Evolutionary conservation across 768 basidiomycete species (phyloP).

Genomic region (Suillus paluster): DNA sequence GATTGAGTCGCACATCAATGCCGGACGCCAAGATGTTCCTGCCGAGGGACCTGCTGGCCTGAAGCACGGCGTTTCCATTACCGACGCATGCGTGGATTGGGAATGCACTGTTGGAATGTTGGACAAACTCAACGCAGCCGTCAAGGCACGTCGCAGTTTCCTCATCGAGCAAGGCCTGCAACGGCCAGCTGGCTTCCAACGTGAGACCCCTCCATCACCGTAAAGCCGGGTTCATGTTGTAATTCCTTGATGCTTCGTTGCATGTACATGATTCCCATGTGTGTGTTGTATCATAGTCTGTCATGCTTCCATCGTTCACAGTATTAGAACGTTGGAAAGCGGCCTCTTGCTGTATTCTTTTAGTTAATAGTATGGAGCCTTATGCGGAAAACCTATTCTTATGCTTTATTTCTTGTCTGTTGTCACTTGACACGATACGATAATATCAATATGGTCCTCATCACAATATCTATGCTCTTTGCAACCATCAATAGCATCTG

Average conservation of each 20-base stretch:
- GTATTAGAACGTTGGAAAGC: not conserved
- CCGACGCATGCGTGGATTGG: slow-evolving; percentile 93
- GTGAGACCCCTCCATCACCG: slow-evolving; percentile 15
- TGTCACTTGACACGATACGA: not conserved
- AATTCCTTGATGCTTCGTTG: not conserved
- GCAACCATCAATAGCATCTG: not conserved
- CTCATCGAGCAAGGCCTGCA: slow-evolving; percentile 29
- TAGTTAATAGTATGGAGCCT: not conserved
- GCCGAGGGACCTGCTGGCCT: slow-evolving; percentile 64
- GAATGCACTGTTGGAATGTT: slow-evolving; percentile 77
- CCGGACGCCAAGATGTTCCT: slow-evolving; percentile 90
- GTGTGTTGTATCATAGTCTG: slow-evolving; percentile 6
- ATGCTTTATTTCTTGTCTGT: slow-evolving; percentile 2
- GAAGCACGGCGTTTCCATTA: slow-evolving; percentile 86
- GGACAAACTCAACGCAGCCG: slow-evolving; percentile 62
- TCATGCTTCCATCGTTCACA: not conserved
- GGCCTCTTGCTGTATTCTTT: not conserved
- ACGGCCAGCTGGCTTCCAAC: slow-evolving; percentile 33
- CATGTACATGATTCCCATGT: not conserved
- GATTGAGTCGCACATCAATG: slow-evolving; percentile 95
- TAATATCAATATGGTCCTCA: not conserved
- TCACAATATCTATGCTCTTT: not conserved
- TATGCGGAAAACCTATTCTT: not conserved
- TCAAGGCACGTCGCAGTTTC: slow-evolving; percentile 29
- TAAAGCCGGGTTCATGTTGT: slow-evolving; percentile 9